Evolutionary conservation across 768 basidiomycete genomes (phyloP).

Genomic region (Candolleomyces efflorescens): DNA sequence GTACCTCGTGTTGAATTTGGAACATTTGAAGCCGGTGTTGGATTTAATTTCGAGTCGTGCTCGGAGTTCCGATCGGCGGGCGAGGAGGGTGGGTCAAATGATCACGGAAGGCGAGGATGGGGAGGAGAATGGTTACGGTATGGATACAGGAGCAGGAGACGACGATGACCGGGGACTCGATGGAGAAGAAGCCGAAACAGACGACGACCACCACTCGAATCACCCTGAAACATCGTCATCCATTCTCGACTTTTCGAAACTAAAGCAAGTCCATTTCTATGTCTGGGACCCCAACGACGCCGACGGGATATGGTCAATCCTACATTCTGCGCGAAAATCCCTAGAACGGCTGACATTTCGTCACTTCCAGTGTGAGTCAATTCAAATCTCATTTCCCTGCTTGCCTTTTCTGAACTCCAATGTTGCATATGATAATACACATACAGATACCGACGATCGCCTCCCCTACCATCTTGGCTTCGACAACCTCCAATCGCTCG

Average conservation of each 20-base stretch:
- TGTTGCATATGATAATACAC: neutral
- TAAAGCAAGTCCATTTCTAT: constrained; percentile 3
- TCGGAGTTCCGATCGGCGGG: neutral
- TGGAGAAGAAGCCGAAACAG: neutral
- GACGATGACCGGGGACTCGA: too few relatives aligned
- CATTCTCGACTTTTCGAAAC: neutral
- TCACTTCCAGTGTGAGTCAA: neutral
- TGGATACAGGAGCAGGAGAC: too few relatives aligned
- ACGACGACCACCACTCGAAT: neutral
- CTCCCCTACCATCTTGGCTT: neutral
- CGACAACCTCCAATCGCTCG: constrained; percentile 2
- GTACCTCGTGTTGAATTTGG: constrained; percentile 3
- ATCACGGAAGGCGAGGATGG: neutral
- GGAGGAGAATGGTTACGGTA: too few relatives aligned
- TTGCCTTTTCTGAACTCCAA: neutral
- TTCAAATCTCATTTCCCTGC: neutral
- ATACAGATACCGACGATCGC: neutral
- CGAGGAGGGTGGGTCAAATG: neutral
- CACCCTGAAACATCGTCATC: neutral
- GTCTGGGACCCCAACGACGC: constrained; percentile 6
- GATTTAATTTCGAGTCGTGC: neutral
- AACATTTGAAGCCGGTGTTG: neutral
- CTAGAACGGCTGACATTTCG: constrained; percentile 3
- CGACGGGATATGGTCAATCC: constrained; percentile 1
- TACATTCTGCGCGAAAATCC: neutral